These are phyloP conservation scores for Vanrija sp. DNA, from an alignment of 1,284 basidiomycete species.

Conservation along the genomic window DNA sequence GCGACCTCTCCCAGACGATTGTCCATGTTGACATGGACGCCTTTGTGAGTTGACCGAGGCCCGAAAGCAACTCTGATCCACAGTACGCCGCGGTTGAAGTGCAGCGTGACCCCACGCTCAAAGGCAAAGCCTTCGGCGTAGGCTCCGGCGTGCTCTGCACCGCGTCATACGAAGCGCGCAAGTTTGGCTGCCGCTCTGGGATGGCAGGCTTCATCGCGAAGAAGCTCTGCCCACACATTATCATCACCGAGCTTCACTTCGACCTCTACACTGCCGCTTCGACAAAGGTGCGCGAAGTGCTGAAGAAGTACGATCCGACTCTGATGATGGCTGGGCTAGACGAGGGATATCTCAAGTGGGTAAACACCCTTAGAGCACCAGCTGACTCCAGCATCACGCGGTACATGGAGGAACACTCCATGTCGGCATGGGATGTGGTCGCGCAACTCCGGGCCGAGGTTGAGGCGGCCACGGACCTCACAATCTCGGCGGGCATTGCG, in stretches of 20 bases:
- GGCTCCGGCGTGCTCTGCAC: constrained; percentile 71
- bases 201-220: constrained; percentile 92
- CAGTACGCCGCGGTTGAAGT: constrained; percentile 55
- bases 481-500: constrained; percentile 89
- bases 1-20: constrained; percentile 77
- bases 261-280: constrained; percentile 71
- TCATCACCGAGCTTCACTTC: constrained; percentile 57
- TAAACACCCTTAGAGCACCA: background rate
- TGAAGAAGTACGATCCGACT: constrained; percentile 69
- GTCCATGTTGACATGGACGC: constrained; percentile 49
- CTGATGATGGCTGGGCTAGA: constrained; percentile 78
- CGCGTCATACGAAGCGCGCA: constrained; percentile 83
- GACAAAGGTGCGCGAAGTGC: constrained; percentile 40
- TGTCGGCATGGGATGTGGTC: constrained; percentile 71
- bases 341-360: constrained; percentile 80
- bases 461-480: constrained; percentile 71
- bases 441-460: constrained; percentile 68
- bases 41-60: constrained; percentile 27
- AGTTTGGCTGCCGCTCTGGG: constrained; percentile 79
- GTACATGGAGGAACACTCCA: constrained; percentile 67
- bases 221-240: constrained; percentile 89
- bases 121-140: constrained; percentile 83
- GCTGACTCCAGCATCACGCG: constrained; percentile 32
- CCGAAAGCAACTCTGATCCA: background rate
- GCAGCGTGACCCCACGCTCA: constrained; percentile 69